phyloP scores from a whole-genome alignment of 2,329 filamentous ascomycete genomes.

The Talaromyces sp. region DNA sequence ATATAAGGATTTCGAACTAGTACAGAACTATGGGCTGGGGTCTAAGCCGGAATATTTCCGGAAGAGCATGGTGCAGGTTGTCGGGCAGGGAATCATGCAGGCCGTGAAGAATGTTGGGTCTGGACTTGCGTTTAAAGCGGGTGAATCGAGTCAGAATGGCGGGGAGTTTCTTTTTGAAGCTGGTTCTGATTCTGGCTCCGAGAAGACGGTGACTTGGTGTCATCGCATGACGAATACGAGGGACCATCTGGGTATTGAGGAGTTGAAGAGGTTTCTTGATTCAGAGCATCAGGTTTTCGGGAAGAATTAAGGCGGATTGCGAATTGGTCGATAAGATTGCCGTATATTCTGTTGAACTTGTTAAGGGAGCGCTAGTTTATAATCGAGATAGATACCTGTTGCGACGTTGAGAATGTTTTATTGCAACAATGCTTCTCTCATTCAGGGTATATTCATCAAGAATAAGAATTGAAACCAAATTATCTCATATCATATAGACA shows the following conservation, averaged over 20 bases:
- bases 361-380: too few relatives aligned
- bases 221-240: constrained; percentile 79
- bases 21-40: constrained; percentile 63
- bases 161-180: constrained; percentile 77
- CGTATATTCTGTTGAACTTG: too few relatives aligned
- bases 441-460: not conserved
- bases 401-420: not conserved
- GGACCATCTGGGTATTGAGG: constrained; percentile 71
- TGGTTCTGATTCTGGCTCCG: constrained; percentile 11
- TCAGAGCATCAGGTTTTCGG: constrained; percentile 1
- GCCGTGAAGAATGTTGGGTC: constrained; percentile 54
- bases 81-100: constrained; percentile 59
- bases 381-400: not conserved
- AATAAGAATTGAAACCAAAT: not conserved
- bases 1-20: constrained; percentile 70
- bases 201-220: constrained; percentile 67
- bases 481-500: constrained; percentile 3
- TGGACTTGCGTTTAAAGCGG: constrained; percentile 11
- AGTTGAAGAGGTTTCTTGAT: constrained; percentile 16
- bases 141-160: constrained; percentile 66
- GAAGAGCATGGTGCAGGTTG: constrained; percentile 49
- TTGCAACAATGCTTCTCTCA: not conserved
- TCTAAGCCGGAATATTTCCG: constrained; percentile 67
- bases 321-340: too few relatives aligned
- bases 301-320: too few relatives aligned